Percentiles rank a stretch among this genome's conserved stretches.
Evolutionary conservation across 345 rosid species (phyloP).

Genomic region (Populus tremula): DNA sequence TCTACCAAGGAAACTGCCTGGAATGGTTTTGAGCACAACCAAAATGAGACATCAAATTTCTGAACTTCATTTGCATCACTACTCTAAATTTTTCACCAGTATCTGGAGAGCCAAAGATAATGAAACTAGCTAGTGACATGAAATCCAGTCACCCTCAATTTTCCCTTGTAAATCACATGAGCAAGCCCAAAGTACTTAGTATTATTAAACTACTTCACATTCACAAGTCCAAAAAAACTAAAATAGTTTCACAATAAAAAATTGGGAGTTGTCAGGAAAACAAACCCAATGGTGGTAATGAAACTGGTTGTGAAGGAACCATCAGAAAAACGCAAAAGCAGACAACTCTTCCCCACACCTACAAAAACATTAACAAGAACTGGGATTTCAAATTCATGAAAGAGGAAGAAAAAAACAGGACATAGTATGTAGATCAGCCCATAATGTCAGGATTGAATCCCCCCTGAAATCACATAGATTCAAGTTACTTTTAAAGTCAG

Average conservation of each 20-base stretch:
- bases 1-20: not conserved
- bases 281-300: slow-evolving; percentile 85
- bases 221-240: not conserved
- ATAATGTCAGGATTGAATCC: not conserved
- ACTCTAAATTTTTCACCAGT: not conserved
- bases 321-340: slow-evolving; percentile 83
- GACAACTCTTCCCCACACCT: slow-evolving; percentile 96
- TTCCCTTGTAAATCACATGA: not conserved
- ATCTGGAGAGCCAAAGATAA: not conserved
- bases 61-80: not conserved
- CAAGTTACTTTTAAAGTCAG: not conserved
- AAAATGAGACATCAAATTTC: not conserved
- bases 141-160: not conserved
- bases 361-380: slow-evolving; percentile 20
- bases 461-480: not conserved
- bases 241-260: not conserved
- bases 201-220: not conserved
- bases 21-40: not conserved
- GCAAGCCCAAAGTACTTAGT: not conserved
- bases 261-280: slow-evolving; percentile 6
- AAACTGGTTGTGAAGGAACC: slow-evolving; percentile 90
- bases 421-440: not conserved
- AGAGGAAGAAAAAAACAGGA: not conserved
- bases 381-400: not conserved
- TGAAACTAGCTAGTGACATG: not conserved